Conservation (phyloP, 108 stramenopile species). For the Thalassiosira profunda region DNA sequence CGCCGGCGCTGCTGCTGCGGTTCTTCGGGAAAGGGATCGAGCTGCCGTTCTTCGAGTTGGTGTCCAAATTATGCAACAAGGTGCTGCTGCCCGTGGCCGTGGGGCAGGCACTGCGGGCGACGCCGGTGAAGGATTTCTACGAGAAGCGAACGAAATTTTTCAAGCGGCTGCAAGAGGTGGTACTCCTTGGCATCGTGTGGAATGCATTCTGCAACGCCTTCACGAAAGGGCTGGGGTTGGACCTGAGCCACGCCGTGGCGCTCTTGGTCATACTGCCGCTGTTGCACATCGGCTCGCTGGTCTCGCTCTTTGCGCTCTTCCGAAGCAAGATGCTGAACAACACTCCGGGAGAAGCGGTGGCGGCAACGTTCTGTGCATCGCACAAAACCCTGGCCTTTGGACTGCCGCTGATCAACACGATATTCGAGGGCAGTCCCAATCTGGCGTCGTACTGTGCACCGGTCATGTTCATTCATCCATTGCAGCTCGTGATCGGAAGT, state of each 20-base stretch:
- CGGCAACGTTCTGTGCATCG: slow-evolving; percentile 81
- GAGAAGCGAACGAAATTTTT: slow-evolving; percentile 59
- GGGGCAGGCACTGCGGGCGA: slow-evolving; percentile 78
- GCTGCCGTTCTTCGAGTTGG: slow-evolving; percentile 77
- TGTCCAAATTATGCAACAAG: slow-evolving; percentile 79
- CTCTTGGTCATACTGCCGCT: slow-evolving; percentile 67
- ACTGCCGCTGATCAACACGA: slow-evolving; percentile 87
- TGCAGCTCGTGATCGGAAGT: slow-evolving; percentile 87
- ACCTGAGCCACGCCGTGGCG: slow-evolving; percentile 52
- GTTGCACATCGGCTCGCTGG: slow-evolving; percentile 70
- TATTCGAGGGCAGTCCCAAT: slow-evolving; percentile 87
- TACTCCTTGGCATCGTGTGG: slow-evolving; percentile 91
- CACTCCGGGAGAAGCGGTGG: slow-evolving; percentile 64
- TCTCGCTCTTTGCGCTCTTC: slow-evolving; percentile 57
- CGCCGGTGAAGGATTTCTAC: slow-evolving; percentile 60
- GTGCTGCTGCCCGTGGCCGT: slow-evolving; percentile 85
- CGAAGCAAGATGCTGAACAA: slow-evolving; percentile 41
- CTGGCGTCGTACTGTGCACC: slow-evolving; percentile 90
- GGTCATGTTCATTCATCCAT: slow-evolving; percentile 92
- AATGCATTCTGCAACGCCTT: slow-evolving; percentile 95
- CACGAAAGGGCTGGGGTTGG: slow-evolving; percentile 71
- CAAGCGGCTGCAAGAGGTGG: slow-evolving; percentile 85
- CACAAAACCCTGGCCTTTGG: slow-evolving; percentile 96
- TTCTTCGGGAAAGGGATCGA: slow-evolving; percentile 82
- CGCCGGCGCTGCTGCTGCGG: slow-evolving; percentile 81